Conservation (phyloP, 805 yeast genomes). For the Wickerhamiella slavikovae region DNA sequence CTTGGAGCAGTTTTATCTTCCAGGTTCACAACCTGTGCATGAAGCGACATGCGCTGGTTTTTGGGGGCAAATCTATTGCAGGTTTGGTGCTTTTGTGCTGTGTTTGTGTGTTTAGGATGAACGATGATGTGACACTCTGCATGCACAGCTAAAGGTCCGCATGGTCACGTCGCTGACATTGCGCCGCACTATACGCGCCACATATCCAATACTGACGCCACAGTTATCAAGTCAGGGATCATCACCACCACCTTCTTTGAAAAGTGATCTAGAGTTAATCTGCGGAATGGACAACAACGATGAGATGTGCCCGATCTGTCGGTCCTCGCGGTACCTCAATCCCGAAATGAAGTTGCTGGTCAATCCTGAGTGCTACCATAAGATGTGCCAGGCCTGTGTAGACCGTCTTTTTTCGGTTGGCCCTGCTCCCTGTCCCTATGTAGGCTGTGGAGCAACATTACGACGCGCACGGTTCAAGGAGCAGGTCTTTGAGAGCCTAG, state of each 20-base stretch:
- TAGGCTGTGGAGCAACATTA: slow-evolving; percentile 68
- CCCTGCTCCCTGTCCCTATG: slow-evolving; percentile 93
- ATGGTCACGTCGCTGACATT: too few species aligned
- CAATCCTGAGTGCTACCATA: slow-evolving; percentile 95
- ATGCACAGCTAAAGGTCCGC: too few species aligned
- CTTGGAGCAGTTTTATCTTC: neutral
- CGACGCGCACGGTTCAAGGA: slow-evolving; percentile 79
- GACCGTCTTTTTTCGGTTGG: slow-evolving; percentile 87
- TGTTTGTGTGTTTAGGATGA: too few species aligned
- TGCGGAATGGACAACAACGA: slow-evolving; percentile 6
- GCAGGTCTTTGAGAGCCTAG: slow-evolving; percentile 80
- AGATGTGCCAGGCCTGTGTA: slow-evolving; percentile 88
- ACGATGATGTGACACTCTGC: too few species aligned
- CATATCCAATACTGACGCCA: too few species aligned
- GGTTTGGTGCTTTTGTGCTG: too few species aligned
- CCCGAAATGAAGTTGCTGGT: slow-evolving; percentile 85
- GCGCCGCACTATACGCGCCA: too few species aligned
- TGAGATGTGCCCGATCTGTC: slow-evolving; percentile 94
- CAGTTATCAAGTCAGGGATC: too few species aligned
- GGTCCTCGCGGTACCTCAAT: slow-evolving; percentile 79
- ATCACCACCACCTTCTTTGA: too few species aligned
- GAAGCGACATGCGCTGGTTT: neutral
- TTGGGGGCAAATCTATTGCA: too few species aligned
- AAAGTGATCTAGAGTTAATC: too few species aligned
- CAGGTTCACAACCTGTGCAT: neutral